These are phyloP conservation scores for Heliamphora exappendiculata DNA, from an alignment of 148 eudicot species.

Conservation along the genomic window DNA sequence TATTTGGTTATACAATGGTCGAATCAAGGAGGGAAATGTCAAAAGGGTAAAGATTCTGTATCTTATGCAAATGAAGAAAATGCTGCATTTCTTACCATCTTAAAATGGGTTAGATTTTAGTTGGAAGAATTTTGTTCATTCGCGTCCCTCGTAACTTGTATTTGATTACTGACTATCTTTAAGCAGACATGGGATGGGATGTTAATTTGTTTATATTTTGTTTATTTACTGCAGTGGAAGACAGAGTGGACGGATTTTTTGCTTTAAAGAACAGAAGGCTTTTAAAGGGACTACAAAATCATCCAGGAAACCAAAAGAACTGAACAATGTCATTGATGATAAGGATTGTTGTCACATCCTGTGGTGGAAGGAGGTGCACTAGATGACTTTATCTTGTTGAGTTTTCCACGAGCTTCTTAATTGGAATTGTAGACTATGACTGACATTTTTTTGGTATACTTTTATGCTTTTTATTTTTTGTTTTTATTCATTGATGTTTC, in stretches of 20 bases:
- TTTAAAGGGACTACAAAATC: conserved; percentile 35
- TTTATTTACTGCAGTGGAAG: conserved; percentile 18
- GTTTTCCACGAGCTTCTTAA: not conserved
- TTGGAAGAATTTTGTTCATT: not conserved
- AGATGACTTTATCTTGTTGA: conserved; percentile 12
- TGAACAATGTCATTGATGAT: conserved; percentile 34
- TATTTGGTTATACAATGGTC: not conserved
- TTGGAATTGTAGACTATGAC: not conserved
- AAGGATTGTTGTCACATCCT: conserved; percentile 57
- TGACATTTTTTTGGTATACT: not conserved
- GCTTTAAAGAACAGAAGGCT: conserved; percentile 43
- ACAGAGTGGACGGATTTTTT: conserved; percentile 29
- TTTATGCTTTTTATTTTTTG: not conserved
- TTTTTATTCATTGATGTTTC: conserved; percentile 6
- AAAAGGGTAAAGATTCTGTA: not conserved
- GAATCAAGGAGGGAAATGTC: not conserved
- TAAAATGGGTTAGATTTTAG: not conserved
- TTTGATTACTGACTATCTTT: not conserved
- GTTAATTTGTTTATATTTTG: not conserved
- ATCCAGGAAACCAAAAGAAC: conserved; percentile 41
- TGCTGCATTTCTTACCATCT: not conserved
- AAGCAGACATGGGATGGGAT: not conserved
- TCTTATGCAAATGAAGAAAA: not conserved
- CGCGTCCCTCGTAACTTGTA: not conserved
- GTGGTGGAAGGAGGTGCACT: conserved; percentile 97